Conservation (phyloP, 768 basidiomycete genomes). For the Dioszegia aurantiaca region DNA sequence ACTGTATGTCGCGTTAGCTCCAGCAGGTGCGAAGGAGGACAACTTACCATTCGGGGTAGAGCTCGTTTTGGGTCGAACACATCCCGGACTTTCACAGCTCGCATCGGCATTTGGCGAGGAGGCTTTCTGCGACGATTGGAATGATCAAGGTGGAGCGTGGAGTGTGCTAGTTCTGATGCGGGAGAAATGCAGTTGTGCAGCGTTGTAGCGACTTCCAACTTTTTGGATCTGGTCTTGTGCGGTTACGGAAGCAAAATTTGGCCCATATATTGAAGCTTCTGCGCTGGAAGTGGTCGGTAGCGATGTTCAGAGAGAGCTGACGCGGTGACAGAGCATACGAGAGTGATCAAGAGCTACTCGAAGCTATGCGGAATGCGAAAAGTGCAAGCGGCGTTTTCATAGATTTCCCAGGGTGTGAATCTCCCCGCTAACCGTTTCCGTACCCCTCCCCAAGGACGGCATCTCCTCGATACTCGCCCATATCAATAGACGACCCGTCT, state of each 20-base stretch:
- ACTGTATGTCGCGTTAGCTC: constrained; percentile 57
- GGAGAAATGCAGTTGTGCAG: neutral
- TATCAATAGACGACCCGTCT: neutral
- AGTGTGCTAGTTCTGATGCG: too few relatives aligned
- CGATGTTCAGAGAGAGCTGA: too few relatives aligned
- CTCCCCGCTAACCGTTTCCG: too few relatives aligned
- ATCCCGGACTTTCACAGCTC: constrained; percentile 36
- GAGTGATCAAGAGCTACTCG: too few relatives aligned
- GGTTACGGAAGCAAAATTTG: too few relatives aligned
- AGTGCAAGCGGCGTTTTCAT: too few relatives aligned
- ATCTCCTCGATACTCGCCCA: neutral
- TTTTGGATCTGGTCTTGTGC: neutral
- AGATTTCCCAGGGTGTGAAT: too few relatives aligned
- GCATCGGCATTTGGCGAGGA: constrained; percentile 37
- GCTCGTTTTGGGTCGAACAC: constrained; percentile 48
- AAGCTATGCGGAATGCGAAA: too few relatives aligned
- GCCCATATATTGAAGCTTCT: too few relatives aligned
- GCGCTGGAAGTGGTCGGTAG: too few relatives aligned
- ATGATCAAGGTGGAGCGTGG: neutral
- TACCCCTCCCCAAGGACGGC: neutral
- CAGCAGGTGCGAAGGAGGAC: neutral
- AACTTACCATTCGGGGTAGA: constrained; percentile 50
- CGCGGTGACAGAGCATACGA: too few relatives aligned
- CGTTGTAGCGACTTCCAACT: neutral
- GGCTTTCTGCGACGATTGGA: neutral